Evolutionary conservation across 768 basidiomycete genomes (phyloP), one percentile per base, ranked within the genome.

Genomic region (Ramaria sp.): DNA sequence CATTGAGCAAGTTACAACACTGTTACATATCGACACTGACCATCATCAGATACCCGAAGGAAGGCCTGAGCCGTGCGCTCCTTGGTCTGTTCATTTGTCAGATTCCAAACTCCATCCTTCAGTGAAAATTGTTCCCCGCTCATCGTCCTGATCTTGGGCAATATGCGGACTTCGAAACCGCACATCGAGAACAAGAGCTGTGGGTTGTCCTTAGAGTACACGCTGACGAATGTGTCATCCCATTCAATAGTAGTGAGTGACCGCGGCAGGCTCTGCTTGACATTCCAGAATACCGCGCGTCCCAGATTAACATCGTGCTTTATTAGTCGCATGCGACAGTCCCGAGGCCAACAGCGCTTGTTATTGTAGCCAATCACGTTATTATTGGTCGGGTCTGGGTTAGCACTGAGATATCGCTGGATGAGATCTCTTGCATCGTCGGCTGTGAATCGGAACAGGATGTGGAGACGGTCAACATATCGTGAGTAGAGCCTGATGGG

Each of bases 301-400:
- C 95, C 96, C 46, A 99, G 77, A 70, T 99, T 98, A 71, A 98
- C 96, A 67, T 99, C 96, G 70, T 99, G 96, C 72, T 99, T 99
- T 77, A 96, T 95, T 57, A 99, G 78, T 34, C 96, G 78, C 96
- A 99, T 99, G 59, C 96, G 86, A 70, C 96, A 99, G 71, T 99
- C 96, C 62, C 94, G 81, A 38, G 96, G 96, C 96, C 96, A 99
- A 73, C 96, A 98, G 51, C 92, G 86, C 71, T 95, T 96, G 77
- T 97, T 98, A 75, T 97, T 97, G 72, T 97, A 99, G 0, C 95
- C 96, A 61, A 97, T 95, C 61, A 98, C 90, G 65, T 98, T 98
- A 73, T 97, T 96, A 72, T 97, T 97, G 11, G 90, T 98, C 3
- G 96, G 95, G 71, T 99, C 96, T 3, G 96, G 96, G 66, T 97